Base-by-base conservation (phyloP, 1,284 basidiomycete species). In the Cryptococcus sp. region DNA sequence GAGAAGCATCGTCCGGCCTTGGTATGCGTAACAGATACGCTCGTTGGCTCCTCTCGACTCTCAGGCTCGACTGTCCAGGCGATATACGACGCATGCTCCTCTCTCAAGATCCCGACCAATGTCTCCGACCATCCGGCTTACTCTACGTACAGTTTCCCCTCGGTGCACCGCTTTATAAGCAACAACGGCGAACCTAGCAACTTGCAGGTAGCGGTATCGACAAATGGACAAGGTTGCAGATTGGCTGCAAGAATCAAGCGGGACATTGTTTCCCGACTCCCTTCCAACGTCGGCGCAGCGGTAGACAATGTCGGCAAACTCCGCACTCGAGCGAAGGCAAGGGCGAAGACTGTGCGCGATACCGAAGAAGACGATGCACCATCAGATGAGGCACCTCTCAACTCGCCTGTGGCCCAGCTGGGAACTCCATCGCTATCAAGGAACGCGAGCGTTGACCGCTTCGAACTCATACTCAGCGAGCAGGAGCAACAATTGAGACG, bases 191-290 rank as follows among this genome's bases (percentile, higher is more conserved):
- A 66, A 55, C 79, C 83, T 5, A 85, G 84, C 0, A 80, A 88
- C 2, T 80, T 97, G 0, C 93, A 97, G 70, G 79, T 99, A 13
- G 91, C 89, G 0, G 84, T 98, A 1, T 91, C 92, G 0, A 94
- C 94, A 1, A 97, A 96, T 66, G 92, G 93, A 0, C 85, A 89
- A 59, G 95, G 94, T 1, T 98, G 95, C 70, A 81, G 95, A 15
- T 81, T 99, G 3, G 89, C 89, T 0, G 85, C 87, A 1, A 83
- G 94, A 11, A 80, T 99, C 40, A 85, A 86, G 45, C 81, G 95
- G 25, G 92, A 97, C 43, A 86, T 97, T 49, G 86, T 95, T 3
- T 81, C 87, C 0, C 83, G 83, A 38, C 79, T 99, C 3, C 87
- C 92, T 0, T 82, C 81, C 54, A 86, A 89, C 17, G 83, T 90